Evolutionary conservation across 192 early-diverging fungal genomes (phyloP).

Genomic region (Fimicolochytrium jonesii): DNA sequence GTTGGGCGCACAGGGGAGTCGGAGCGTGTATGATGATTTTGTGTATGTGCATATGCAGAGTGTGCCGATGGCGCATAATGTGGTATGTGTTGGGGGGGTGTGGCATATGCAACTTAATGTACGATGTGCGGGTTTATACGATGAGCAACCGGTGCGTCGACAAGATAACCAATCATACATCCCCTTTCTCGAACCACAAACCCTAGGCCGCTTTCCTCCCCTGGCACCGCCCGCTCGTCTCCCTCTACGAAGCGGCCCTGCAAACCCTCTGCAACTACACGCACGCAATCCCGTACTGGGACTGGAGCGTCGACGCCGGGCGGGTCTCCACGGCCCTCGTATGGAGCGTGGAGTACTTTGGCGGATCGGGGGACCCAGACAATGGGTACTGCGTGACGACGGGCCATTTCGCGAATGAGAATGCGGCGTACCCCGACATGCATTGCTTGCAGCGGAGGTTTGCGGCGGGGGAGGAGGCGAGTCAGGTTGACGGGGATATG

Average conservation of each 20-base stretch:
- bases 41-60: background rate
- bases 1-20: background rate
- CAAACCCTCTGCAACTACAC: slow-evolving; percentile 10
- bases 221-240: slow-evolving; percentile 38
- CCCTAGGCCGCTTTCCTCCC: slow-evolving; percentile 33
- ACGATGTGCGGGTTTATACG: too few species aligned
- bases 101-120: too few species aligned
- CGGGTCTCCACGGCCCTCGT: slow-evolving; percentile 16
- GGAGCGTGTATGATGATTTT: slow-evolving; percentile 3
- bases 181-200: too few species aligned
- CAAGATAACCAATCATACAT: too few species aligned
- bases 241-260: slow-evolving; percentile 21
- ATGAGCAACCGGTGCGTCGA: too few species aligned
- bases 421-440: background rate
- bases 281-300: slow-evolving; percentile 67
- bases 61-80: background rate
- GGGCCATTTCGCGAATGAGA: slow-evolving; percentile 9
- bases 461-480: too few species aligned
- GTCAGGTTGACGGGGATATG: too few species aligned
- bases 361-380: background rate
- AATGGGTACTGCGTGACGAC: slow-evolving; percentile 1
- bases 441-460: too few species aligned
- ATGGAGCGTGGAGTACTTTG: slow-evolving; percentile 25
- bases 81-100: background rate
- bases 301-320: slow-evolving; percentile 56